These are phyloP conservation scores for Lasiodiplodia sp. DNA, from an alignment of 2,329 filamentous ascomycete species.

Conservation along the genomic window DNA sequence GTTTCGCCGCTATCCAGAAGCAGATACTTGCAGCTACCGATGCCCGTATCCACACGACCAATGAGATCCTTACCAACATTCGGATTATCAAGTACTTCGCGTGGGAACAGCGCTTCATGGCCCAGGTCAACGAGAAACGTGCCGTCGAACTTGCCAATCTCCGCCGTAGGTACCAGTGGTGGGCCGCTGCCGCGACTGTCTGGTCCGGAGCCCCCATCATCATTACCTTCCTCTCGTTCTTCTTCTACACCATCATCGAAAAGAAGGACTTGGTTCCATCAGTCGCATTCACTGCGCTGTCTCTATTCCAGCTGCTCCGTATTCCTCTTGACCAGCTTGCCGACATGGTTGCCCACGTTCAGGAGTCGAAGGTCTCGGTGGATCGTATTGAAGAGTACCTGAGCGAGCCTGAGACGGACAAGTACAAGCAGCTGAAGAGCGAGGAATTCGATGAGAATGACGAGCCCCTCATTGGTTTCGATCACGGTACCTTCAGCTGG, in stretches of 20 bases:
- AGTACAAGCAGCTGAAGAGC: conserved; percentile 82
- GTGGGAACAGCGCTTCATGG: conserved; percentile 91
- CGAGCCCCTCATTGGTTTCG: conserved; percentile 81
- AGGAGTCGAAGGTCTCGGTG: conserved; percentile 95
- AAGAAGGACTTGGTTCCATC: conserved; percentile 89
- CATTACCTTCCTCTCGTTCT: conserved; percentile 96
- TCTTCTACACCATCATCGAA: conserved; percentile 90
- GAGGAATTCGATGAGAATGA: conserved; percentile 74
- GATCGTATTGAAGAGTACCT: conserved; percentile 96
- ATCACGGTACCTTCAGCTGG: conserved; percentile 88
- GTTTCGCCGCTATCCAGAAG: conserved; percentile 87
- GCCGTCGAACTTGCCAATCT: conserved; percentile 78
- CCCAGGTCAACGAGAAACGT: conserved; percentile 88
- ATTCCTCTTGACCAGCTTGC: conserved; percentile 94
- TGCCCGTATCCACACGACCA: conserved; percentile 93
- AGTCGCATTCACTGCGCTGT: conserved; percentile 93
- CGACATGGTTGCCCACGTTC: conserved; percentile 98
- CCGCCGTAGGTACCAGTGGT: conserved; percentile 84
- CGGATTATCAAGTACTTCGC: conserved; percentile 99
- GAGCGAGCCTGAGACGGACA: conserved; percentile 92
- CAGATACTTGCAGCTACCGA: conserved; percentile 92
- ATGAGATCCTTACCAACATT: conserved; percentile 96
- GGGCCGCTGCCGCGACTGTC: conserved; percentile 88
- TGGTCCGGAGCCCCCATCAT: conserved; percentile 96
- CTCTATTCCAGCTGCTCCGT: conserved; percentile 91